phyloP scores from a whole-genome alignment of 2,329 filamentous ascomycete species.

The Rhexocercosporidium sp. region DNA sequence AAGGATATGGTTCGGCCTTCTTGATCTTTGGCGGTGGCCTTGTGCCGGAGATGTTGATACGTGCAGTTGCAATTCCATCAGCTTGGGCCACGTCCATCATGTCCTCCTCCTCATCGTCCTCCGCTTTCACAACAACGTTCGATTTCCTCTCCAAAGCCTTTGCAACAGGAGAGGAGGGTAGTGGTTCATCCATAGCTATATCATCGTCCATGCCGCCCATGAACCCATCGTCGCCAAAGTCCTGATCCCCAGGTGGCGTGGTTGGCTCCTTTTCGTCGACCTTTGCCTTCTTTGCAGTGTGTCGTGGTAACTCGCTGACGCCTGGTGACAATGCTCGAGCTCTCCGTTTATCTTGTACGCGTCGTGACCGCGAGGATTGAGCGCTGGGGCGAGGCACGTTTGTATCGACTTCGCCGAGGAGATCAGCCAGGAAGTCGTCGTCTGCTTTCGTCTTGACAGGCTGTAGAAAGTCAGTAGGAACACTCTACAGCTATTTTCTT shows the following conservation, averaged over 20 bases:
- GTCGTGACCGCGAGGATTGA: constrained; percentile 67
- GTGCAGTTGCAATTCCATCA: constrained; percentile 70
- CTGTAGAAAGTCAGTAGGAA: constrained; percentile 50
- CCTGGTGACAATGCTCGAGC: constrained; percentile 81
- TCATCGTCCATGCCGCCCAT: constrained; percentile 62
- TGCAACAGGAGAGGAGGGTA: constrained; percentile 84
- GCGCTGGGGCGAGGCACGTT: constrained; percentile 70
- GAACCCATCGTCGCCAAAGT: constrained; percentile 63
- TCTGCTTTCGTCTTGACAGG: constrained; percentile 83
- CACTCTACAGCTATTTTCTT: not conserved
- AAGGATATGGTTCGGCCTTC: constrained; percentile 69
- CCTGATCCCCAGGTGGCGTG: constrained; percentile 51
- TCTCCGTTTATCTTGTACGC: constrained; percentile 78
- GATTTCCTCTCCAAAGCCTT: constrained; percentile 78
- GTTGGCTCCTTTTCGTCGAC: constrained; percentile 55
- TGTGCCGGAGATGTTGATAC: constrained; percentile 84
- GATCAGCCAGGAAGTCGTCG: constrained; percentile 81
- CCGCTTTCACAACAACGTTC: constrained; percentile 60
- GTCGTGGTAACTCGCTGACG: constrained; percentile 55
- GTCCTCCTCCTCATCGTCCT: constrained; percentile 77
- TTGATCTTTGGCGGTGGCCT: constrained; percentile 77
- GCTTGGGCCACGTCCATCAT: constrained; percentile 86
- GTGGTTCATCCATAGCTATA: constrained; percentile 82
- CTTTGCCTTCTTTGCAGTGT: constrained; percentile 61
- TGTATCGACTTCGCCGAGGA: constrained; percentile 86